These are phyloP conservation scores for Taxillus chinensis DNA, from an alignment of 164 flowering plant species.

Conservation along the genomic window DNA sequence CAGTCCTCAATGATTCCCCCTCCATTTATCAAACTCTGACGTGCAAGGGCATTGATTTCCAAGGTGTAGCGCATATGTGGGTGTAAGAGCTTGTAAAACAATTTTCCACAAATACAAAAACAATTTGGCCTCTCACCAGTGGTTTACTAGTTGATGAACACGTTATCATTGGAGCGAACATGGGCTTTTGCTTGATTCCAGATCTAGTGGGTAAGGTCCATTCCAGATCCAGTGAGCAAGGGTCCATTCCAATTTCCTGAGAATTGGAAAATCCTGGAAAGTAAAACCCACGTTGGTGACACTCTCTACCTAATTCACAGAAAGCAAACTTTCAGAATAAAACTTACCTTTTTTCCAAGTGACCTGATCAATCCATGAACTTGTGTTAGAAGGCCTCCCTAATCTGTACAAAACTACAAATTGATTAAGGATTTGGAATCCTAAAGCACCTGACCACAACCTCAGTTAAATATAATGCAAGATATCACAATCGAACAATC, in stretches of 20 bases:
- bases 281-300: too few relatives aligned
- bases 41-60: constrained; percentile 84
- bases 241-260: too few relatives aligned
- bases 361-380: constrained; percentile 86
- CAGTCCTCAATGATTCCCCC: constrained; percentile 88
- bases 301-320: too few relatives aligned
- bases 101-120: too few relatives aligned
- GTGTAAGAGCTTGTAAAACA: constrained; percentile 51
- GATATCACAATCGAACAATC: background rate
- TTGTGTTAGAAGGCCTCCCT: constrained; percentile 65
- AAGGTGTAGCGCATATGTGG: constrained; percentile 93
- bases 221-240: too few relatives aligned
- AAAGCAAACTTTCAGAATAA: too few relatives aligned
- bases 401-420: constrained; percentile 44
- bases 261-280: too few relatives aligned
- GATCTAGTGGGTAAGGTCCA: constrained; percentile 53
- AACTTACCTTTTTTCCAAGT: constrained; percentile 73
- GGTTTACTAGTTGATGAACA: constrained; percentile 88
- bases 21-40: constrained; percentile 76
- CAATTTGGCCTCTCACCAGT: constrained; percentile 43
- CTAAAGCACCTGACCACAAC: background rate
- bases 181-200: constrained; percentile 96
- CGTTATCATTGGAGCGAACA: constrained; percentile 85
- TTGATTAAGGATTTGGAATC: constrained; percentile 9
- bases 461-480: background rate